phyloP scores from a whole-genome alignment of 2,329 filamentous ascomycete species.

The Tolypocladium album region DNA sequence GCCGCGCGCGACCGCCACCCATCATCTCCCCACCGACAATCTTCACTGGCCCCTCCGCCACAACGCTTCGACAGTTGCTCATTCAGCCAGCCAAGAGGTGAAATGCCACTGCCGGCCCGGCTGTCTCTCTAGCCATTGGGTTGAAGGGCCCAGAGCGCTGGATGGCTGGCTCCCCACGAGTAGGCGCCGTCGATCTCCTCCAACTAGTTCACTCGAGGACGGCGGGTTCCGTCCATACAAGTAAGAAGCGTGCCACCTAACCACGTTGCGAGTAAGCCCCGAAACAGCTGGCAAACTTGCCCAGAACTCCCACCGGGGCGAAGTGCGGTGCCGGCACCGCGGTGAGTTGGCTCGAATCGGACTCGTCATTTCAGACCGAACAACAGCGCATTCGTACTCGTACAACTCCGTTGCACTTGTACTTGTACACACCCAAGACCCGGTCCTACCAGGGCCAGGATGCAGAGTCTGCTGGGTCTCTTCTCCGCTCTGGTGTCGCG shows the following conservation, averaged over 20 bases:
- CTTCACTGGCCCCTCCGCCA: background rate
- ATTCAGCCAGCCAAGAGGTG: background rate
- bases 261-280: background rate
- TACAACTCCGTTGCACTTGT: too few species aligned
- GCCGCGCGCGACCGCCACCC: background rate
- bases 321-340: background rate
- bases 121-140: background rate
- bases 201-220: background rate
- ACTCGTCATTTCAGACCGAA: background rate
- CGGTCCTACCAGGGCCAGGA: background rate
- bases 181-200: background rate
- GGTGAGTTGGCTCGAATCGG: background rate
- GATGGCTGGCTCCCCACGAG: background rate
- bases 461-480: background rate
- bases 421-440: background rate
- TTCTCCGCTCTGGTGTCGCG: conserved; percentile 2
- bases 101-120: background rate
- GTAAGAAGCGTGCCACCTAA: background rate
- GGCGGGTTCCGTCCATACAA: background rate
- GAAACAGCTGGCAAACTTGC: background rate
- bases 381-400: background rate
- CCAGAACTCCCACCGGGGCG: background rate
- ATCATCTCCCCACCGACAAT: background rate
- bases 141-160: background rate
- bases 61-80: background rate